These are phyloP conservation scores for Mesotaenium endlicherianum DNA, from an alignment of 139 green algal species.

Conservation along the genomic window DNA sequence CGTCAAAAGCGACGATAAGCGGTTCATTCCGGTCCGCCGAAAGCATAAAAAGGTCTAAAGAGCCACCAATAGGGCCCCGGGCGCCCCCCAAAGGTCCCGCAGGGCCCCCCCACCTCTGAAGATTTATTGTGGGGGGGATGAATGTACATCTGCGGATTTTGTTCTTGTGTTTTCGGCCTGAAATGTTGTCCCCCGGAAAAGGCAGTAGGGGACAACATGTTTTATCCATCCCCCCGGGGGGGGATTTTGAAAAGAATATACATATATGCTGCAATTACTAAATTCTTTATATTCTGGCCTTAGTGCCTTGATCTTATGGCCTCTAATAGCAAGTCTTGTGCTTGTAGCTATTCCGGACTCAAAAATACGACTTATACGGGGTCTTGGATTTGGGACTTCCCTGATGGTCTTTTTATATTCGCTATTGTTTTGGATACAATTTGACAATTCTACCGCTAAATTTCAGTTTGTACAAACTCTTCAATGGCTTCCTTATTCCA, in stretches of 20 bases:
- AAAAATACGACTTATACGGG: constrained; percentile 55
- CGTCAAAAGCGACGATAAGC: too few species aligned
- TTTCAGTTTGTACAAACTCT: constrained; percentile 63
- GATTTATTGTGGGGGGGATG: too few species aligned
- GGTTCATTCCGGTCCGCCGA: too few species aligned
- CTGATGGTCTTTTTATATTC: constrained; percentile 58
- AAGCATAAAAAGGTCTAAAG: too few species aligned
- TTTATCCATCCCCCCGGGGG: too few species aligned
- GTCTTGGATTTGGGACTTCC: constrained; percentile 50
- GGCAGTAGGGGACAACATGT: too few species aligned
- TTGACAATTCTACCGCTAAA: constrained; percentile 60
- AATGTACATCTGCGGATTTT: too few species aligned
- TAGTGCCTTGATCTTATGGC: constrained; percentile 43
- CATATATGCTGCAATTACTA: constrained; percentile 28
- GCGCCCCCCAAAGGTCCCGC: too few species aligned
- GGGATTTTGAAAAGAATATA: constrained; percentile 33
- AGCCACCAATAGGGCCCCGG: too few species aligned
- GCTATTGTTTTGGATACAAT: constrained; percentile 60
- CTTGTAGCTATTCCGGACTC: constrained; percentile 56
- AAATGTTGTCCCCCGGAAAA: too few species aligned
- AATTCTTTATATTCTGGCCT: constrained; percentile 26
- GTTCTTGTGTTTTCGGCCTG: too few species aligned
- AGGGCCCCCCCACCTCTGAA: too few species aligned
- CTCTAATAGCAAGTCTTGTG: constrained; percentile 16
- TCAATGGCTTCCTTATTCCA: constrained; percentile 49